Percentiles rank a stretch among this genome's conserved stretches.
phyloP scores from a whole-genome alignment of 2,329 filamentous ascomycete genomes.

The Westerdykella aurantiaca region DNA sequence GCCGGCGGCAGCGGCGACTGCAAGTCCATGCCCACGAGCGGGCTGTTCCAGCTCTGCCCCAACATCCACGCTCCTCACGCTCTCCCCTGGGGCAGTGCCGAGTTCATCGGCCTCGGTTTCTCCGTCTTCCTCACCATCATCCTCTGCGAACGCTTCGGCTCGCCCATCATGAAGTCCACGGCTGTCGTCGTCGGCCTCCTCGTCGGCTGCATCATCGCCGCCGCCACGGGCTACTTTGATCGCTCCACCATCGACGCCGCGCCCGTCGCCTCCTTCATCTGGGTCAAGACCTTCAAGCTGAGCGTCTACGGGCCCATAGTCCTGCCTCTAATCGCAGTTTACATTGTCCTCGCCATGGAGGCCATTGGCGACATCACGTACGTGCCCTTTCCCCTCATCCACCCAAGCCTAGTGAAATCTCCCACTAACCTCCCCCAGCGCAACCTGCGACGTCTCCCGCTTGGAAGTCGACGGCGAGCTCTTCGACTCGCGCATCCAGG shows the following conservation, averaged over 20 bases:
- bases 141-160: conserved; percentile 72
- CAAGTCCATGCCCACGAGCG: conserved; percentile 41
- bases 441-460: conserved; percentile 73
- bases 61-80: conserved; percentile 62
- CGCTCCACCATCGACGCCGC: conserved; percentile 64
- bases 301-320: conserved; percentile 68
- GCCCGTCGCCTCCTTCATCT: conserved; percentile 68
- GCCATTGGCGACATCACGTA: conserved; percentile 70
- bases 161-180: conserved; percentile 78
- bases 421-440: conserved; percentile 22
- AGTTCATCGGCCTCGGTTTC: conserved; percentile 75
- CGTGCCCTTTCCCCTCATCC: too few species aligned
- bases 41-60: conserved; percentile 57
- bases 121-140: conserved; percentile 75
- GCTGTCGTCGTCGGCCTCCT: conserved; percentile 70
- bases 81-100: conserved; percentile 69
- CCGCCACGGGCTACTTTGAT: conserved; percentile 72
- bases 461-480: conserved; percentile 66
- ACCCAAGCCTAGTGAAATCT: too few species aligned
- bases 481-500: conserved; percentile 74
- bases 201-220: conserved; percentile 72
- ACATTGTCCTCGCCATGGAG: conserved; percentile 69
- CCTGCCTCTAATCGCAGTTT: conserved; percentile 58
- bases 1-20: conserved; percentile 64
- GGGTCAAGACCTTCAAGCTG: conserved; percentile 71